These are phyloP conservation scores for Sclerotinia subarctica DNA, from an alignment of 2,329 filamentous ascomycete species.

Conservation along the genomic window DNA sequence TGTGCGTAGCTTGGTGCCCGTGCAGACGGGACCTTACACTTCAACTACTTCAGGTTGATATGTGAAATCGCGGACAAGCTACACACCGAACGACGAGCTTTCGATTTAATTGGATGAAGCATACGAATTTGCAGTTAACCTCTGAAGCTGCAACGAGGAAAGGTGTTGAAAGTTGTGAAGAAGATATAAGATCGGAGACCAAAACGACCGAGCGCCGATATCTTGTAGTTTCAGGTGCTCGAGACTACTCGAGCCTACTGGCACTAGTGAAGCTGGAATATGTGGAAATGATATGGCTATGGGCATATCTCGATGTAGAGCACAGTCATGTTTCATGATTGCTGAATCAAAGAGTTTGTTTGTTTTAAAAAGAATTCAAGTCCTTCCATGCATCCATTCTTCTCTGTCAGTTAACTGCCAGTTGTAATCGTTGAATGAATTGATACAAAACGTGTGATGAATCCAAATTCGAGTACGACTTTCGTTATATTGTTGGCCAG, in stretches of 20 bases:
- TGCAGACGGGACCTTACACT: slow-evolving; percentile 7
- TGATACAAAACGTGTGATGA: not conserved
- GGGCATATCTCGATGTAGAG: not conserved
- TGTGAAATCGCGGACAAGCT: not conserved
- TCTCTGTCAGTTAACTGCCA: not conserved
- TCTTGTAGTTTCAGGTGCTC: slow-evolving; percentile 7
- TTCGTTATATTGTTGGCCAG: not conserved
- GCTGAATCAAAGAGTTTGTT: slow-evolving; percentile 2
- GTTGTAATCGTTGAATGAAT: not conserved
- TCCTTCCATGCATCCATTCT: not conserved
- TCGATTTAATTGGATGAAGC: slow-evolving; percentile 3
- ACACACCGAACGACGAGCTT: slow-evolving; percentile 5
- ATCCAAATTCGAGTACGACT: not conserved
- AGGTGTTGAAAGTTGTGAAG: not conserved
- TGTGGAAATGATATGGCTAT: not conserved
- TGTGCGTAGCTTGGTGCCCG: slow-evolving; percentile 12
- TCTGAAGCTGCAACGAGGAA: not conserved
- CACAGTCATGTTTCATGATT: slow-evolving; percentile 11
- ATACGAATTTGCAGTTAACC: not conserved
- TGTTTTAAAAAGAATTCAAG: not conserved
- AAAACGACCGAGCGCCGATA: slow-evolving; percentile 15
- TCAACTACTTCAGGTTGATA: not conserved
- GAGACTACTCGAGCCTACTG: slow-evolving; percentile 1
- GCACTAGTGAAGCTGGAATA: not conserved
- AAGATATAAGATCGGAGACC: slow-evolving; percentile 3